These are phyloP conservation scores for Annulohypoxylon stygium DNA, from an alignment of 495 filamentous ascomycete species.

Conservation along the genomic window DNA sequence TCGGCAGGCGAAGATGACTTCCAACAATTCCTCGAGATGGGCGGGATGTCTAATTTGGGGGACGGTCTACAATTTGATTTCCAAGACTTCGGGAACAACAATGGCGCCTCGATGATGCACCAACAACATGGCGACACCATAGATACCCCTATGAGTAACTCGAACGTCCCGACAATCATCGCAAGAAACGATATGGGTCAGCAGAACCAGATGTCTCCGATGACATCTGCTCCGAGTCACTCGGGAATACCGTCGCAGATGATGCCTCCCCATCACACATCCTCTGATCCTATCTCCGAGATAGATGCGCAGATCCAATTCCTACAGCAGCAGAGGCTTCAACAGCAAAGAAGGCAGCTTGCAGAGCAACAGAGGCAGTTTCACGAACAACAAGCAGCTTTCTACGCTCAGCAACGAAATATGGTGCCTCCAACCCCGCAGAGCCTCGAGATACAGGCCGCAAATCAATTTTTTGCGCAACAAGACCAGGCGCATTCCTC, in stretches of 20 bases:
- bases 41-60: slow-evolving; percentile 59
- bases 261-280: slow-evolving; percentile 54
- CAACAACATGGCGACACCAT: slow-evolving; percentile 57
- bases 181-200: slow-evolving; percentile 53
- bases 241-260: slow-evolving; percentile 58
- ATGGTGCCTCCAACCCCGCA: slow-evolving; percentile 94
- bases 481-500: slow-evolving; percentile 61
- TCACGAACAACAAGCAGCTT: slow-evolving; percentile 67
- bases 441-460: slow-evolving; percentile 87
- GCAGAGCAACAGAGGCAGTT: slow-evolving; percentile 58
- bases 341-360: slow-evolving; percentile 66
- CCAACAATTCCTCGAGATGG: slow-evolving; percentile 68
- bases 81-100: slow-evolving; percentile 56
- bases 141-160: slow-evolving; percentile 65
- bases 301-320: slow-evolving; percentile 73
- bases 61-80: slow-evolving; percentile 66
- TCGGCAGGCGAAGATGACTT: slow-evolving; percentile 65
- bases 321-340: slow-evolving; percentile 70
- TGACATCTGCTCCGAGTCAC: slow-evolving; percentile 59
- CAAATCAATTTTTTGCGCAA: slow-evolving; percentile 71
- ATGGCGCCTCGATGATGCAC: slow-evolving; percentile 51
- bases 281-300: slow-evolving; percentile 62
- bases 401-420: slow-evolving; percentile 65
- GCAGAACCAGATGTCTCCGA: slow-evolving; percentile 63
- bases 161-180: slow-evolving; percentile 56